Base-by-base conservation (phyloP, 2,329 filamentous ascomycete genomes). In the Uncinocarpus reesii region DNA sequence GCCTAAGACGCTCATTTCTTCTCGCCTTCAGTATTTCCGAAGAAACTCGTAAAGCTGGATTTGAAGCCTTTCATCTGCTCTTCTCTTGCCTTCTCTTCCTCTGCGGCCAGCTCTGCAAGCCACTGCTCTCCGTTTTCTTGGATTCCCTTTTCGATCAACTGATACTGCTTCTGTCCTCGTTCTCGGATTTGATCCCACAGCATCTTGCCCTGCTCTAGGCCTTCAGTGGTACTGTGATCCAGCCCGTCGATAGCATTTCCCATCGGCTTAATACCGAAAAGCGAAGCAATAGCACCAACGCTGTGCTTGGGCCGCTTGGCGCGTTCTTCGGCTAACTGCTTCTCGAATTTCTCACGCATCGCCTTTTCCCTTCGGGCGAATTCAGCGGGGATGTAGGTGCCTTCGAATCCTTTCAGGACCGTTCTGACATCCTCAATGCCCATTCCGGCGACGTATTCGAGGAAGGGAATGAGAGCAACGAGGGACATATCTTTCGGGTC, bases 371-470 rank as follows among this genome's bases (percentile, higher is more conserved):
- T 81, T 47, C 82, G 80, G 16, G 88, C 84, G 60, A 96, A 98
- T 65, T 98, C 92, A 8, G 77, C 77, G 3, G 92, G 87, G 49
- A 98, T 95, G 59, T 90, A 77, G 62, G 83, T 86, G 64, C 88
- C 89, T 48, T 95, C 81, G 60, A 94, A 95, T 0, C 85, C 89
- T 69, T 85, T 86, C 63, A 95, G 69, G 3, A 92, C 83, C 59
- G 84, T 81, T 57, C 92, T 85, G 11, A 93, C 85, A 60, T 98
- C 92, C 45, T 81, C 75, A 58, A 87, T 86, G 55, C 88, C 84
- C 85, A 96, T 95, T 16, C 88, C 92, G 56, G 88, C 86, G 55
- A 98, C 80, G 68, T 95, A 96, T 71, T 98, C 92, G 53, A 98
- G 81, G 79, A 98, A 95, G 10, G 92, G 92, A 51, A 98, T 94